Evolutionary conservation across 805 yeast genomes (phyloP).

Genomic region (Candida oleophila): DNA sequence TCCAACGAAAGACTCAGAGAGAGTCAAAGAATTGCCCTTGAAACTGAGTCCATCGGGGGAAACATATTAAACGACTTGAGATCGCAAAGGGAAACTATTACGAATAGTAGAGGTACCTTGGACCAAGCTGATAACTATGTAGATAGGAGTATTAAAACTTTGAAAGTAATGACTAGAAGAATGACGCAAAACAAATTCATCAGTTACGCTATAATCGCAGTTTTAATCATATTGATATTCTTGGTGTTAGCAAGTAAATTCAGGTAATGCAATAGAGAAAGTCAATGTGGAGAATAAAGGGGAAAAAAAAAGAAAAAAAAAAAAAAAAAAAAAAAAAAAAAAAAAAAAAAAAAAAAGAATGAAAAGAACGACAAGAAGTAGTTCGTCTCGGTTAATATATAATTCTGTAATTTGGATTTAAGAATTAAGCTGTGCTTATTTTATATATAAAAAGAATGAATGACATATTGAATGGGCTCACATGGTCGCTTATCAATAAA

Average conservation of each 20-base stretch:
- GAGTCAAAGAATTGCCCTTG: constrained; percentile 85
- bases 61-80: constrained; percentile 84
- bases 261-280: constrained; percentile 38
- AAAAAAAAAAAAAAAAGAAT: neutral
- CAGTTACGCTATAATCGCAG: constrained; percentile 88
- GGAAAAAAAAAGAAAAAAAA: constrained; percentile 1
- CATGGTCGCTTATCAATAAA: too few species aligned
- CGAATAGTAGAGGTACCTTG: constrained; percentile 80
- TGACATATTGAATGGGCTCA: too few species aligned
- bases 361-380: neutral
- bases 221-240: constrained; percentile 75
- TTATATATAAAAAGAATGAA: neutral
- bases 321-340: neutral
- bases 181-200: constrained; percentile 88
- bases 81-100: constrained; percentile 89
- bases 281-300: neutral
- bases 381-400: neutral
- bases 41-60: constrained; percentile 90
- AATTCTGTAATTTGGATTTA: neutral
- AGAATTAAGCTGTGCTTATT: neutral
- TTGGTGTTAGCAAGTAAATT: constrained; percentile 84
- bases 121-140: constrained; percentile 91
- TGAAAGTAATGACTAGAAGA: constrained; percentile 89
- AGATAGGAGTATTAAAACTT: constrained; percentile 81
- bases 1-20: constrained; percentile 82